Evolutionary conservation across 2,329 filamentous ascomycete species (phyloP).

Genomic region (Fusarium succisae): DNA sequence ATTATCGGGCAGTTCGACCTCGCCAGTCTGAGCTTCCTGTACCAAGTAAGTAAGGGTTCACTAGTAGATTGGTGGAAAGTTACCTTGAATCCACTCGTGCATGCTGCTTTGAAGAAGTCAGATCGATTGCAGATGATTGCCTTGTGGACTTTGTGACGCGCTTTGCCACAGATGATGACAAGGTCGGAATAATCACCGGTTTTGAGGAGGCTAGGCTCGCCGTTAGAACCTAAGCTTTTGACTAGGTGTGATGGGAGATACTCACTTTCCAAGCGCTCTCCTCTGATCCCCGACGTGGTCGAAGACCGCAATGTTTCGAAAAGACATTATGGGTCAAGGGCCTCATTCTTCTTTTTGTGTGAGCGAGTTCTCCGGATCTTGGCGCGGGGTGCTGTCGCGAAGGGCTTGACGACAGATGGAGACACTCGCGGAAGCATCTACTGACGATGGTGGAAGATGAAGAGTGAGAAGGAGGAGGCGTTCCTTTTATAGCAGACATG

Average conservation of each 20-base stretch:
- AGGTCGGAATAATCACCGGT: not conserved
- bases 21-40: not conserved
- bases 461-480: too few species aligned
- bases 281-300: not conserved
- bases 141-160: not conserved
- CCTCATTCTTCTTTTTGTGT: too few species aligned
- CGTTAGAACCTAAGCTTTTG: accelerated
- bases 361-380: too few species aligned
- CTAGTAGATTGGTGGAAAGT: not conserved
- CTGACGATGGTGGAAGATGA: too few species aligned
- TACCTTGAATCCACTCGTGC: not conserved
- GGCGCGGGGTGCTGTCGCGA: accelerated
- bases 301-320: too few species aligned
- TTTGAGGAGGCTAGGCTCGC: not conserved
- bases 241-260: not conserved
- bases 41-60: not conserved
- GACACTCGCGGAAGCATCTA: too few species aligned
- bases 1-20: accelerated
- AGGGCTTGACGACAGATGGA: not conserved
- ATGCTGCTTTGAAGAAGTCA: not conserved
- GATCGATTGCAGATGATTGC: not conserved
- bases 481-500: not conserved
- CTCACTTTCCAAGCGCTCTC: not conserved
- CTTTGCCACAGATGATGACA: not conserved
- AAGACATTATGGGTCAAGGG: not conserved